Conservation (phyloP, 2,329 filamentous ascomycete species). For the Talaromyces sp. region DNA sequence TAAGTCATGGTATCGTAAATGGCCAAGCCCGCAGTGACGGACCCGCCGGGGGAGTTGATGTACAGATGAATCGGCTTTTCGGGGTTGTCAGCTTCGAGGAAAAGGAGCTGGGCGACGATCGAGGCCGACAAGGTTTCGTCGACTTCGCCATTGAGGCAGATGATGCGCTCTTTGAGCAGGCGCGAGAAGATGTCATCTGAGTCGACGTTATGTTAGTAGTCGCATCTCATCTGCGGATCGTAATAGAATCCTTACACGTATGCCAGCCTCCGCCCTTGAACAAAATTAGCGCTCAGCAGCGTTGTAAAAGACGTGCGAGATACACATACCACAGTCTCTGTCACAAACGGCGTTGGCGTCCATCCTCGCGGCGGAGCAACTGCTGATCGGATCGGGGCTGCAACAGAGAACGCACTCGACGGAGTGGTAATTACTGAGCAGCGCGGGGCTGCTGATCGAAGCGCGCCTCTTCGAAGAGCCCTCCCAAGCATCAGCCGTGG, state of each 20-base stretch:
- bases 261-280: constrained; percentile 68
- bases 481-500: neutral
- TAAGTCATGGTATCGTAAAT: constrained; percentile 99
- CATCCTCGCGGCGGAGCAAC: constrained; percentile 33
- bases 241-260: constrained; percentile 57
- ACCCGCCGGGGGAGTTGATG: constrained; percentile 94
- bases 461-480: neutral
- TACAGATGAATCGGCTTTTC: constrained; percentile 95
- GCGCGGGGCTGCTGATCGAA: neutral
- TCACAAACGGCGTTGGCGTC: constrained; percentile 51
- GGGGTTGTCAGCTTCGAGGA: constrained; percentile 94
- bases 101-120: constrained; percentile 91
- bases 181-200: constrained; percentile 78
- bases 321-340: constrained; percentile 51
- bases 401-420: constrained; percentile 3
- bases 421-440: neutral
- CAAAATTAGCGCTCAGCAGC: neutral
- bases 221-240: neutral
- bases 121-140: constrained; percentile 88
- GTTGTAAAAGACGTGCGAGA: neutral
- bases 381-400: neutral
- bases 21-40: constrained; percentile 74
- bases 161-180: constrained; percentile 80
- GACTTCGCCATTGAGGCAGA: constrained; percentile 87
- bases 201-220: no score